Conservation (phyloP, 2,329 filamentous ascomycete genomes). For the Parafenestella ontariensis region DNA sequence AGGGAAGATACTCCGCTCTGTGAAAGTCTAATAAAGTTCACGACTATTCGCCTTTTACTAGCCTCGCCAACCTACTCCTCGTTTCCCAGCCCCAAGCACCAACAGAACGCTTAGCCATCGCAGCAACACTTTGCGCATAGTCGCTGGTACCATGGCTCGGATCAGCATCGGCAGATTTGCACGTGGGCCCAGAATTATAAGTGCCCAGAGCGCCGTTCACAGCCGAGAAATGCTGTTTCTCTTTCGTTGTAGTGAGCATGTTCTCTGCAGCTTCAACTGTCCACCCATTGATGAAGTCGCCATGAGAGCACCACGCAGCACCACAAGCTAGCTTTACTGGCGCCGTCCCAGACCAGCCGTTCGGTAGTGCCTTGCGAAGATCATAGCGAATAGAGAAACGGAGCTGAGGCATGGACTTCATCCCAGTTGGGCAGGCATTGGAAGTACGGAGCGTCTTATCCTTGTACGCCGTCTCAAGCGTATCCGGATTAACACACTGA, state of each 20-base stretch:
- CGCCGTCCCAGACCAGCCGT: conserved; percentile 55
- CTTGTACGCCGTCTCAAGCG: conserved; percentile 48
- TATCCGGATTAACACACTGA: conserved; percentile 51
- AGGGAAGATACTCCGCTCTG: neutral
- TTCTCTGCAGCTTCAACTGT: conserved; percentile 50
- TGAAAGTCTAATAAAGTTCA: neutral
- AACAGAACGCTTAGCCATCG: conserved; percentile 30
- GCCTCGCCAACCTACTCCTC: conserved; percentile 17
- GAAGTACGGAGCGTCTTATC: conserved; percentile 30
- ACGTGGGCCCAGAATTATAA: conserved; percentile 40
- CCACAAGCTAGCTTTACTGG: conserved; percentile 55
- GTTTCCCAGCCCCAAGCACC: conserved; percentile 26
- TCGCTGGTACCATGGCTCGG: conserved; percentile 52
- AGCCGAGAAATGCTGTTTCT: conserved; percentile 46
- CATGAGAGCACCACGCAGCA: conserved; percentile 53
- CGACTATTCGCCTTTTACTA: conserved; percentile 2
- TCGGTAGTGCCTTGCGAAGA: conserved; percentile 51
- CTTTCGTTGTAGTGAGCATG: conserved; percentile 50
- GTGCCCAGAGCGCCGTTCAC: conserved; percentile 48
- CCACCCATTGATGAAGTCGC: conserved; percentile 60
- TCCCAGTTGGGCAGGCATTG: conserved; percentile 53
- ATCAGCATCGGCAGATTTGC: conserved; percentile 52
- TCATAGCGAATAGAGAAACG: conserved; percentile 59
- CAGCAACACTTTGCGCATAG: conserved; percentile 48
- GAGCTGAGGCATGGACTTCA: conserved; percentile 57